Evolutionary conservation across 1,284 basidiomycete genomes (phyloP).

Genomic region (Ceratobasidium sp.): DNA sequence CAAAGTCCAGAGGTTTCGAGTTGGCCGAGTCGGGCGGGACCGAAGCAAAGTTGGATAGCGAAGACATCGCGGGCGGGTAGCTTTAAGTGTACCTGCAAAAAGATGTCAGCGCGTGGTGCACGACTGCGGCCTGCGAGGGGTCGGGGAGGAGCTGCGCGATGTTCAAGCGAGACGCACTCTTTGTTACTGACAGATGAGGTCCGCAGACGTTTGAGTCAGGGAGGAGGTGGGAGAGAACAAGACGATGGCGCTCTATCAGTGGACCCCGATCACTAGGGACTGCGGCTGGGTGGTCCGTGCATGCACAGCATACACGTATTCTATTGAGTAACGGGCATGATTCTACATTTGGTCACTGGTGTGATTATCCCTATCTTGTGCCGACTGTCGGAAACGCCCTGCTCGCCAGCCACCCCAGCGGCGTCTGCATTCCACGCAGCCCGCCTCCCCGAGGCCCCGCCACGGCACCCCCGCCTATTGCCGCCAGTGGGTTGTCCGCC

Average conservation of each 20-base stretch:
- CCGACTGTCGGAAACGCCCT: slow-evolving; percentile 42
- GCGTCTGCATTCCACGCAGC: slow-evolving; percentile 66
- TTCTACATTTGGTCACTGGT: not conserved
- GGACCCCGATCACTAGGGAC: slow-evolving; percentile 17
- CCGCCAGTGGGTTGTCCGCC: slow-evolving; percentile 80
- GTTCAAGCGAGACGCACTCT: slow-evolving; percentile 1
- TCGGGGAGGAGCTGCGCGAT: slow-evolving; percentile 36
- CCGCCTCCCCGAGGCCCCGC: slow-evolving; percentile 70
- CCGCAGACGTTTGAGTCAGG: slow-evolving; percentile 33
- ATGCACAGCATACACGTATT: not conserved
- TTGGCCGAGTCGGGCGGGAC: slow-evolving; percentile 43
- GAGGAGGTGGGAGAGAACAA: slow-evolving; percentile 39
- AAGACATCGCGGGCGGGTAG: slow-evolving; percentile 44
- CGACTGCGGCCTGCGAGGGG: slow-evolving; percentile 30
- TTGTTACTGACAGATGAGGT: slow-evolving; percentile 33
- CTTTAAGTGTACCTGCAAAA: slow-evolving; percentile 20
- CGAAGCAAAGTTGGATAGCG: slow-evolving; percentile 28
- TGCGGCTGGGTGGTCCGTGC: slow-evolving; percentile 30
- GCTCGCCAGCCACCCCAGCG: slow-evolving; percentile 63
- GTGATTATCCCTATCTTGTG: slow-evolving; percentile 7
- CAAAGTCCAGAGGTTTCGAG: slow-evolving; percentile 57
- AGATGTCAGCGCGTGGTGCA: slow-evolving; percentile 31
- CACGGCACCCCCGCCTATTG: slow-evolving; percentile 66
- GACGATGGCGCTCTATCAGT: slow-evolving; percentile 25
- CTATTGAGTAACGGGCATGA: not conserved